Percentiles rank a stretch among this genome's conserved stretches.
Evolutionary conservation across 2,329 filamentous ascomycete species (phyloP).

Genomic region (Zymoseptoria brevis): DNA sequence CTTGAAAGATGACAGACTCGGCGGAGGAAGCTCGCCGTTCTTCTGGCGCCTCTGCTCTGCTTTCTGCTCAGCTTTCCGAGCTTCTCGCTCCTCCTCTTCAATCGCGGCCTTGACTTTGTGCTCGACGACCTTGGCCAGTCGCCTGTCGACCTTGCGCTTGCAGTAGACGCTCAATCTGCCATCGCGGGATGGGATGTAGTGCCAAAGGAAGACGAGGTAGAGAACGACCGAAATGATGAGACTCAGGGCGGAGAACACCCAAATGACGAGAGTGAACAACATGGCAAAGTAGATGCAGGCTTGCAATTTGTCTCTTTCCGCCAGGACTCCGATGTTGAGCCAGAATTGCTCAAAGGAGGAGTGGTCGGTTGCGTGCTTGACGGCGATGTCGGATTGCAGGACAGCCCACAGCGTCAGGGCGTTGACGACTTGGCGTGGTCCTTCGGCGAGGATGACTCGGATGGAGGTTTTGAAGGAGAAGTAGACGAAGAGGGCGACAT

Average conservation of each 20-base stretch:
- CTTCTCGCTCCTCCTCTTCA: conserved; percentile 59
- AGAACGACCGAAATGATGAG: conserved; percentile 68
- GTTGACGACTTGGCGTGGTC: conserved; percentile 85
- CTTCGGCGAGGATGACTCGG: conserved; percentile 81
- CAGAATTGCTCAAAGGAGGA: conserved; percentile 69
- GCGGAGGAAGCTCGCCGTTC: conserved; percentile 20
- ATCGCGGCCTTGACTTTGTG: conserved; percentile 83
- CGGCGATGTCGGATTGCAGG: conserved; percentile 64
- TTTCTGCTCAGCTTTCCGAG: conserved; percentile 46
- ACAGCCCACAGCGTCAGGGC: conserved; percentile 81
- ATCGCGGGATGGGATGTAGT: conserved; percentile 77
- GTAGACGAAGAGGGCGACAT: conserved; percentile 84
- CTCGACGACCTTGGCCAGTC: conserved; percentile 75
- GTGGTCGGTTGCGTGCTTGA: conserved; percentile 47
- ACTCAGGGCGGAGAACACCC: conserved; percentile 69
- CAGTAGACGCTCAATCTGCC: conserved; percentile 79
- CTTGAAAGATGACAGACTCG: conserved; percentile 11
- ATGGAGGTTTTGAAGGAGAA: conserved; percentile 80
- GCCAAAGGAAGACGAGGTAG: conserved; percentile 84
- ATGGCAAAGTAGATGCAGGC: conserved; percentile 80
- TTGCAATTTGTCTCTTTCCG: conserved; percentile 65
- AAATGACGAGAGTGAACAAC: conserved; percentile 84
- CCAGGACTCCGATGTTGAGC: conserved; percentile 67
- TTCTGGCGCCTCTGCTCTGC: conserved; percentile 42
- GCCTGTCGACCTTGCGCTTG: conserved; percentile 79